A percentile compares a stretch with the other conserved stretches of the same genome.
Conservation (phyloP, 2,329 filamentous ascomycete genomes). For the Phyllosticta citribraziliensis region DNA sequence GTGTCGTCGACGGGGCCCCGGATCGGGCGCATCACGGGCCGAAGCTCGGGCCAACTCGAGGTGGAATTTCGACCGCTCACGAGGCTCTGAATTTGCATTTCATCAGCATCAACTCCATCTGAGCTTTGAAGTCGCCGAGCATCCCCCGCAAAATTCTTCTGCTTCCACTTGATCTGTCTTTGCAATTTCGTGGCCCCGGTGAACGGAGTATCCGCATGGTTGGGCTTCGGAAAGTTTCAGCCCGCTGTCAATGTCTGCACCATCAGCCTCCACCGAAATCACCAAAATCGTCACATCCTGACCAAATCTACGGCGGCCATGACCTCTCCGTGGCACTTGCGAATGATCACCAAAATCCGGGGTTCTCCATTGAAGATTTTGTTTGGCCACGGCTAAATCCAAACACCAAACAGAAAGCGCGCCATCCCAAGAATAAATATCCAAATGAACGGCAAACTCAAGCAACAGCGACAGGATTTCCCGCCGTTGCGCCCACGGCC, state of each 20-base stretch:
- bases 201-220: no score
- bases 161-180: not conserved
- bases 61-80: not conserved
- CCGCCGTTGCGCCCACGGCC: not conserved
- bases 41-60: not conserved
- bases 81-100: not conserved
- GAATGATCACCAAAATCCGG: not conserved
- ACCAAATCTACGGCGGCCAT: not conserved
- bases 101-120: not conserved
- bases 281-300: not conserved
- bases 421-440: not conserved
- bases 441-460: not conserved
- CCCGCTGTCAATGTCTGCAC: not conserved
- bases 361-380: not conserved
- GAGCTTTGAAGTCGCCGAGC: not conserved
- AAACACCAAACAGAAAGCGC: no score
- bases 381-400: not conserved
- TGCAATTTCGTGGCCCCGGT: not conserved
- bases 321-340: not conserved
- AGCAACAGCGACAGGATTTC: conserved; percentile 3
- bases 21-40: not conserved
- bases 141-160: not conserved
- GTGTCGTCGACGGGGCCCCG: not conserved
- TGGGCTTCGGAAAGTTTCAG: not conserved
- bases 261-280: not conserved